Base-by-base conservation (phyloP, 2,329 filamentous ascomycete species). In the Colletotrichum zoysiae region DNA sequence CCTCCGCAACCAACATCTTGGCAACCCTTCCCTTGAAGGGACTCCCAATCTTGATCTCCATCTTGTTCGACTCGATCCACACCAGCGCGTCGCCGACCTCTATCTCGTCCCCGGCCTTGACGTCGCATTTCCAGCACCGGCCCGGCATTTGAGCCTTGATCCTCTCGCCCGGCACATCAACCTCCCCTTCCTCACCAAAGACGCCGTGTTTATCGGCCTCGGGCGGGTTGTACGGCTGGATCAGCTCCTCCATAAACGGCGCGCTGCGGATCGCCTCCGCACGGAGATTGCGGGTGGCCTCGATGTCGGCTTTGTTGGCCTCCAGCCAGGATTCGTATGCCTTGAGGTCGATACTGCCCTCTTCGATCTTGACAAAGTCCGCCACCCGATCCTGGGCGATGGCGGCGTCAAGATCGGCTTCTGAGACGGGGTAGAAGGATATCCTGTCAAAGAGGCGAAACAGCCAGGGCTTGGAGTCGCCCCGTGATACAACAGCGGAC, bases 61-160 rank as follows among this genome's bases (percentile, higher is more conserved):
- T 82, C 76, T 82, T 82, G 63, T 79, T 81, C n/a, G 80, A 81
- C 70, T 81, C 80, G 30, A 81, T 75, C 73, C 74, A 81, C 50
- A 80, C 78, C 56, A 81, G 30, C 6, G 77, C 65, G 33, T 81
- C 80, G 6, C 77, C 80, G 33, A 78, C 75, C 14, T 74, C 60
- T 2, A 81, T 76, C 12, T 61, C 40, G 5, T 76, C 74, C 0
- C 76, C 76, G 30, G 76, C 75, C 46, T 74, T 73, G 7, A 79
- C 79, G 30, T 74, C 59, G 33, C 79, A 78, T 64, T 78, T 80
- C 74, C 79, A 81, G 70, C 80, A 81, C 18, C 78, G 77, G 8
- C 80, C 80, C 0, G 80, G 79, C 74, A 81, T 78, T 75, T 78
- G 75, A 20, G 80, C 78, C 61, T 73, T 77, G 42, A 81, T 65